These are phyloP conservation scores for Rosa hybrid DNA, from an alignment of 331 rosid genomes.

Conservation along the genomic window DNA sequence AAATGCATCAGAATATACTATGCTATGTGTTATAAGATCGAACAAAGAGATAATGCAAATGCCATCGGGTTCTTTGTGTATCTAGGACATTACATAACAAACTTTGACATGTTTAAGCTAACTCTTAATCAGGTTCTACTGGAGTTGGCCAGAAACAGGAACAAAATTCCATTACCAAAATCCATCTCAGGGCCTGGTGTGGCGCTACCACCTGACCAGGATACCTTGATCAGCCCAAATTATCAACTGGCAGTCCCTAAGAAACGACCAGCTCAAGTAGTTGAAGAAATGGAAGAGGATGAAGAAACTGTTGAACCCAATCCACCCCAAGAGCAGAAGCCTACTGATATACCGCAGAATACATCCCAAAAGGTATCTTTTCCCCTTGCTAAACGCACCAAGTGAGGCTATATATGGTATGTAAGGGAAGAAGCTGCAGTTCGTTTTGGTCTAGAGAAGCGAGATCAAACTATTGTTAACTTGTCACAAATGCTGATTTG, in stretches of 20 bases:
- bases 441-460: background rate
- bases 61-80: background rate
- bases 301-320: constrained; percentile 57
- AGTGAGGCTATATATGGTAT: constrained; percentile 20
- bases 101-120: constrained; percentile 16
- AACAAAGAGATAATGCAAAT: background rate
- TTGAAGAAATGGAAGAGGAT: constrained; percentile 72
- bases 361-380: constrained; percentile 64
- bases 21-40: background rate
- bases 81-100: background rate
- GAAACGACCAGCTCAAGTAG: constrained; percentile 60
- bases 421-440: background rate
- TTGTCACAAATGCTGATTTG: background rate
- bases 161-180: constrained; percentile 77
- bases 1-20: background rate
- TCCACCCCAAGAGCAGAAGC: constrained; percentile 58
- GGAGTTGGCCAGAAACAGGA: constrained; percentile 78
- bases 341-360: constrained; percentile 45
- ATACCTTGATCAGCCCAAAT: constrained; percentile 77
- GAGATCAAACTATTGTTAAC: background rate
- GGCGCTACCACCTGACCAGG: constrained; percentile 79
- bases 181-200: constrained; percentile 67
- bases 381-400: constrained; percentile 50
- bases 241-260: constrained; percentile 76
- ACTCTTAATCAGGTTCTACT: constrained; percentile 60